Conservation (phyloP, 805 yeast genomes). For the Metschnikowia anglica region DNA sequence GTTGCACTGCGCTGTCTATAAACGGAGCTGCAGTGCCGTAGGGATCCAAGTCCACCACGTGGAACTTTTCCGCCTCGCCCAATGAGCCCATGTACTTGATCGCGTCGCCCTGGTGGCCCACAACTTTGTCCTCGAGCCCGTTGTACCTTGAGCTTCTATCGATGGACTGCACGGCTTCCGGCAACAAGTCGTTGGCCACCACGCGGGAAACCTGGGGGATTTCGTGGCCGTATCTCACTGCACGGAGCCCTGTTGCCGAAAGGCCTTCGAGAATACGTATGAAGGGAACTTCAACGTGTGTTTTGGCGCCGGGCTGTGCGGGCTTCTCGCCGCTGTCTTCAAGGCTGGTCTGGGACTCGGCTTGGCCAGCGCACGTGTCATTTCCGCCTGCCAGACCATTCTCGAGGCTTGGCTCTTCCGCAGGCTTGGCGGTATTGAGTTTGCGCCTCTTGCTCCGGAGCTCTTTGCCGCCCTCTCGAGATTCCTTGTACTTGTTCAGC, state of each 20-base stretch:
- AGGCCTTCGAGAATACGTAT: slow-evolving; percentile 81
- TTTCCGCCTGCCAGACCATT: no score
- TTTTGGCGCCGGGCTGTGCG: background rate
- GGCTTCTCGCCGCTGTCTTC: slow-evolving; percentile 18
- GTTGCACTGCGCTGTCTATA: slow-evolving; percentile 85
- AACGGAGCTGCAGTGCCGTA: slow-evolving; percentile 98
- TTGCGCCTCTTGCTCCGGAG: slow-evolving; percentile 20
- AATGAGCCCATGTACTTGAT: slow-evolving; percentile 66
- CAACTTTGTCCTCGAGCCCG: slow-evolving; percentile 53
- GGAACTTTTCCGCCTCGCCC: slow-evolving; percentile 52
- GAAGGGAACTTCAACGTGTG: slow-evolving; percentile 9
- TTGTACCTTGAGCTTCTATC: slow-evolving; percentile 69
- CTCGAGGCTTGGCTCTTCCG: no score
- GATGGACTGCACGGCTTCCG: slow-evolving; percentile 83
- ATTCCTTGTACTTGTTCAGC: slow-evolving; percentile 58
- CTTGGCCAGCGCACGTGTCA: no score
- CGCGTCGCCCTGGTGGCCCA: slow-evolving; percentile 86
- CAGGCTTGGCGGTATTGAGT: no score
- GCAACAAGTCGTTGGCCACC: slow-evolving; percentile 86
- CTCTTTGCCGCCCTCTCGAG: slow-evolving; percentile 29
- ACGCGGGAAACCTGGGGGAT: slow-evolving; percentile 71
- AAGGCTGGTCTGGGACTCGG: no score
- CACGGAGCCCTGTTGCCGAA: slow-evolving; percentile 93
- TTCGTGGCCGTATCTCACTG: slow-evolving; percentile 90
- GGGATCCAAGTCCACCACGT: slow-evolving; percentile 92